These are phyloP conservation scores for Lignosus rhinocerotis DNA, from an alignment of 1,284 basidiomycete species.

Conservation along the genomic window DNA sequence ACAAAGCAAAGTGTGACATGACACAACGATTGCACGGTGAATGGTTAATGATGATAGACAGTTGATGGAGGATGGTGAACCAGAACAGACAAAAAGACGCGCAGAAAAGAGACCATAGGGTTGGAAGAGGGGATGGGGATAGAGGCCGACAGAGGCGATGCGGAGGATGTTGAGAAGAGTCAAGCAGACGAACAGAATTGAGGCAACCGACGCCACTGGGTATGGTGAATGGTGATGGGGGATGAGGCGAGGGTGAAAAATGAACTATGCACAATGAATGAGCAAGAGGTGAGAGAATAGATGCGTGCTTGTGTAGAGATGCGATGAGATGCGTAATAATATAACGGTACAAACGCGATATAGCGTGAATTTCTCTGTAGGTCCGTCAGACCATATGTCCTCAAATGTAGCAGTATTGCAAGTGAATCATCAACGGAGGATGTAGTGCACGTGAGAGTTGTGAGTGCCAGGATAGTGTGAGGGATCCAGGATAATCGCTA, in stretches of 20 bases:
- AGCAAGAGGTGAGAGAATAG: not conserved
- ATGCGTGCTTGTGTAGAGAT: slow-evolving; percentile 18
- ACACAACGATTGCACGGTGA: slow-evolving; percentile 12
- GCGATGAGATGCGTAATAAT: slow-evolving; percentile 2
- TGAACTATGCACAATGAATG: slow-evolving; percentile 11
- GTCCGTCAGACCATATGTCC: slow-evolving; percentile 19
- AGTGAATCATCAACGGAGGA: not conserved
- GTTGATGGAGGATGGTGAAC: not conserved
- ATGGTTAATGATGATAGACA: not conserved
- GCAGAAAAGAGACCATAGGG: not conserved
- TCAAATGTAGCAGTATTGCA: not conserved
- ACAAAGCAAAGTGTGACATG: slow-evolving; percentile 10
- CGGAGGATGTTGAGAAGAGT: not conserved
- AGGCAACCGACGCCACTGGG: slow-evolving; percentile 1
- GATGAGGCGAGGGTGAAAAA: not conserved
- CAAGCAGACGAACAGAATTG: not conserved
- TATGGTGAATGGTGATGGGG: not conserved
- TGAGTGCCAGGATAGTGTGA: slow-evolving; percentile 2
- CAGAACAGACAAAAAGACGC: not conserved
- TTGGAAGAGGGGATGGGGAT: not conserved
- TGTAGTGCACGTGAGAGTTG: slow-evolving; percentile 4
- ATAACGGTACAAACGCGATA: slow-evolving; percentile 20
- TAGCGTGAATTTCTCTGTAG: slow-evolving; percentile 4
- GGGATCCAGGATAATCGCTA: not conserved
- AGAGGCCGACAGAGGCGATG: not conserved